Conservation (phyloP, 306 rosid genomes). For the Arachis stenosperma region DNA sequence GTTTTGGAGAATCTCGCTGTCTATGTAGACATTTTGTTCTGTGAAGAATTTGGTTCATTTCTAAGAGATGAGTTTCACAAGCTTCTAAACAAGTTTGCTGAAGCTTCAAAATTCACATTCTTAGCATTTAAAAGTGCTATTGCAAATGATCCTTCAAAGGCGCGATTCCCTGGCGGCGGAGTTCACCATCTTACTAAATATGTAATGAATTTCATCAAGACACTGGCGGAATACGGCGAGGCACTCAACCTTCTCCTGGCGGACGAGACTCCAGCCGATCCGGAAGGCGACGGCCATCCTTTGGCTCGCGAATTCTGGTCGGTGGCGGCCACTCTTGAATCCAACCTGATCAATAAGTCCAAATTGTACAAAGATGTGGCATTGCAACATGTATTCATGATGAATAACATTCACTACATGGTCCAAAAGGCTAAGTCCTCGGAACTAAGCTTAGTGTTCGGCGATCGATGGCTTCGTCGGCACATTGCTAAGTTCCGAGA, state of each 20-base stretch:
- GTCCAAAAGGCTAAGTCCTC: conserved; percentile 58
- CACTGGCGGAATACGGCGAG: conserved; percentile 47
- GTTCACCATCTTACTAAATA: conserved; percentile 65
- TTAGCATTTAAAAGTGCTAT: conserved; percentile 49
- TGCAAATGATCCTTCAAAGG: conserved; percentile 48
- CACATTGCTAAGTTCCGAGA: conserved; percentile 42
- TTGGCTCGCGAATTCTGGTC: conserved; percentile 48
- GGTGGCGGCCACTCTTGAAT: conserved; percentile 49
- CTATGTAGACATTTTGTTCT: conserved; percentile 50
- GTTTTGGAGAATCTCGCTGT: conserved; percentile 51
- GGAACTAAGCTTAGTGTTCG: conserved; percentile 46
- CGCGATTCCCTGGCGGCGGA: conserved; percentile 52
- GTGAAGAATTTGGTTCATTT: conserved; percentile 49
- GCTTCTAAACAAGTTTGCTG: conserved; percentile 46
- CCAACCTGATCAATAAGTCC: conserved; percentile 54
- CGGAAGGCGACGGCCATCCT: conserved; percentile 22
- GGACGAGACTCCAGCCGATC: conserved; percentile 33
- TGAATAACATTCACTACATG: conserved; percentile 74
- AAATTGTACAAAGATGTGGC: conserved; percentile 58
- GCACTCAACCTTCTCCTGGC: conserved; percentile 50
- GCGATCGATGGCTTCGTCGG: conserved; percentile 61
- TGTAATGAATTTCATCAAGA: conserved; percentile 65
- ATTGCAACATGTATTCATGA: conserved; percentile 60
- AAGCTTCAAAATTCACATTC: conserved; percentile 51
- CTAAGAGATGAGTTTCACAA: conserved; percentile 52